A percentile compares a stretch with the other conserved stretches of the same genome.
Conservation (phyloP, 2,329 filamentous ascomycete genomes). For the Elsinoe fawcettii region DNA sequence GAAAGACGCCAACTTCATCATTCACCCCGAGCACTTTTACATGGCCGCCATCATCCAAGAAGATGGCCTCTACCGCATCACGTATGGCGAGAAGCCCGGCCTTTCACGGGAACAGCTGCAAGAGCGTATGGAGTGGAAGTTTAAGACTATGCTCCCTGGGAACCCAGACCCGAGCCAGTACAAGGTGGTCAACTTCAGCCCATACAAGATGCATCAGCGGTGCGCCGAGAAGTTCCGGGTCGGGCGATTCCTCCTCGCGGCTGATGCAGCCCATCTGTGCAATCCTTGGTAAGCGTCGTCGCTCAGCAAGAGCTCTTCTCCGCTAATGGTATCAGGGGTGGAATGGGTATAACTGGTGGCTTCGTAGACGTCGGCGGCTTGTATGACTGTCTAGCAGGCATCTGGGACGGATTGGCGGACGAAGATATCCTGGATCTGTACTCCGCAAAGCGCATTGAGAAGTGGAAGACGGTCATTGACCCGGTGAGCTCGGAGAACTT, state of each 20-base stretch:
- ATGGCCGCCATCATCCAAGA: slow-evolving; percentile 25
- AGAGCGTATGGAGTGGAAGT: slow-evolving; percentile 23
- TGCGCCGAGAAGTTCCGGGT: slow-evolving; percentile 29
- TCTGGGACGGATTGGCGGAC: slow-evolving; percentile 21
- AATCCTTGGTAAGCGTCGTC: too few species aligned
- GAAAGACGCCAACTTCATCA: slow-evolving; percentile 36
- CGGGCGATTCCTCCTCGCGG: slow-evolving; percentile 30
- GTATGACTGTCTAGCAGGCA: slow-evolving; percentile 23
- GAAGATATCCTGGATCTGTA: slow-evolving; percentile 30
- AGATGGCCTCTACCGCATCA: slow-evolving; percentile 34
- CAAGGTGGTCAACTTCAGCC: slow-evolving; percentile 31
- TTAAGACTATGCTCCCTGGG: slow-evolving; percentile 23
- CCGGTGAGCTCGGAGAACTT: slow-evolving; percentile 23
- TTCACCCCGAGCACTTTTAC: slow-evolving; percentile 30
- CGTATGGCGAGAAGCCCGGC: slow-evolving; percentile 32
- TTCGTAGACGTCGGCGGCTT: slow-evolving; percentile 24
- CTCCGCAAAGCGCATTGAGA: slow-evolving; percentile 29
- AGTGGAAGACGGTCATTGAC: slow-evolving; percentile 31
- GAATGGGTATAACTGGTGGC: slow-evolving; percentile 23
- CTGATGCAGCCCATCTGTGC: slow-evolving; percentile 35
- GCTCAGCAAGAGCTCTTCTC: too few species aligned
- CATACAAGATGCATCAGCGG: slow-evolving; percentile 37
- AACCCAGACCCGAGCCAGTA: slow-evolving; percentile 25
- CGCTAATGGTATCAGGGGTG: too few species aligned
- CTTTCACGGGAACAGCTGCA: slow-evolving; percentile 23